Conservation (phyloP, 192 early-diverging fungal species). For the Coemansia sp. region DNA sequence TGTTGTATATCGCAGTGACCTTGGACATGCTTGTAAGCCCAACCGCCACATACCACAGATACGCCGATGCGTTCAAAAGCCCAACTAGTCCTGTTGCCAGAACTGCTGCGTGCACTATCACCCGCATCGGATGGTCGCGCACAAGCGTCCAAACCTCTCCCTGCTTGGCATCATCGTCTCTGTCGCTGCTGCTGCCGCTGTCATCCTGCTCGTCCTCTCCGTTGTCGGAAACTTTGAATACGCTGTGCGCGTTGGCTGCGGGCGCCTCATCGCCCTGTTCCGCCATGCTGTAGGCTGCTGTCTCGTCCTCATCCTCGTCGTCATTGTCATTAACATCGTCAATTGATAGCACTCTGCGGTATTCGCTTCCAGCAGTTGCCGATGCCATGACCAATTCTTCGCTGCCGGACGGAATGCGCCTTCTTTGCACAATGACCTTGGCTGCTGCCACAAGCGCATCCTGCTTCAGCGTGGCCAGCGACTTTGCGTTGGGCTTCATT, state of each 20-base stretch:
- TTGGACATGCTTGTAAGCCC: slow-evolving; percentile 73
- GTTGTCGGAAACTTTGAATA: slow-evolving; percentile 7
- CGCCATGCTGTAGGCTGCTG: background rate
- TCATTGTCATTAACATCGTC: background rate
- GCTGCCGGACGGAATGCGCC: background rate
- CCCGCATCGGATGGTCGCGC: slow-evolving; percentile 19
- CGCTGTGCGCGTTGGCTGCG: background rate
- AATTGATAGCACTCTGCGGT: slow-evolving; percentile 23
- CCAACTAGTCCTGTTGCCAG: slow-evolving; percentile 53
- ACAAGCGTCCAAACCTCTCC: slow-evolving; percentile 29
- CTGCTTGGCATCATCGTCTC: background rate
- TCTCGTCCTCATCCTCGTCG: background rate
- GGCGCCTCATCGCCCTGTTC: background rate
- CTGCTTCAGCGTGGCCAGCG: slow-evolving; percentile 28
- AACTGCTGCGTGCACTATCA: slow-evolving; percentile 20
- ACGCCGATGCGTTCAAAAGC: slow-evolving; percentile 67
- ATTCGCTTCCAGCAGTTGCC: slow-evolving; percentile 8
- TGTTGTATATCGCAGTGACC: slow-evolving; percentile 82
- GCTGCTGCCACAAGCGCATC: slow-evolving; percentile 49
- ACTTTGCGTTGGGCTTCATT: slow-evolving; percentile 35
- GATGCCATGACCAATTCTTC: background rate
- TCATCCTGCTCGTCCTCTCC: slow-evolving; percentile 1
- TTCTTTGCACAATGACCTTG: slow-evolving; percentile 40
- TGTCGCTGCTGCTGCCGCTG: slow-evolving; percentile 4
- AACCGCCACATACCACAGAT: slow-evolving; percentile 79